Conservation (phyloP, 2,329 filamentous ascomycete genomes). For the Talaromyces sp. region DNA sequence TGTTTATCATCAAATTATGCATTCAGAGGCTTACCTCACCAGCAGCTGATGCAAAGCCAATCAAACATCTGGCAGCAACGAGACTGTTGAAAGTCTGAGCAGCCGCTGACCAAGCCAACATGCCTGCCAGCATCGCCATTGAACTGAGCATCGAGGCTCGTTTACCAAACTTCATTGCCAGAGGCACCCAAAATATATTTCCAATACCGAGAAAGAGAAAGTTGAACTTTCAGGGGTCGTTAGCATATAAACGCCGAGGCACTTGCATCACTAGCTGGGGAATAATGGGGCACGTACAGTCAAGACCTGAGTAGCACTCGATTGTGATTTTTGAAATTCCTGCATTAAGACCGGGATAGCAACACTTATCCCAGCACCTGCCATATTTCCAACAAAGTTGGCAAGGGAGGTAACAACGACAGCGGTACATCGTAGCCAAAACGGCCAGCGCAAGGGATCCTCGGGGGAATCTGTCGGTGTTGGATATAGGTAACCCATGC, state of each 20-base stretch:
- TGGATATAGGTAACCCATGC: neutral
- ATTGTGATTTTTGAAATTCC: neutral
- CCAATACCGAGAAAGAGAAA: neutral
- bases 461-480: neutral
- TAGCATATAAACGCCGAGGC: neutral
- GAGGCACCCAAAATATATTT: neutral
- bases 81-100: constrained; percentile 3
- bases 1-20: neutral
- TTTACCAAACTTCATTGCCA: neutral
- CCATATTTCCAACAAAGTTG: neutral
- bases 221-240: neutral
- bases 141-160: neutral
- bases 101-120: neutral
- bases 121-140: neutral
- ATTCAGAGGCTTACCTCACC: neutral
- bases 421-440: neutral
- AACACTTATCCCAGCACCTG: neutral
- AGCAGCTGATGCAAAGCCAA: constrained; percentile 4
- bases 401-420: neutral
- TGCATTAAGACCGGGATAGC: neutral
- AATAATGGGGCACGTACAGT: neutral
- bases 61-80: neutral
- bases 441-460: neutral
- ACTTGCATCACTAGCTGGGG: neutral
- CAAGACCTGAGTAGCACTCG: neutral